Conservation (phyloP, 2,329 filamentous ascomycete genomes). For the Helotiales sp. region DNA sequence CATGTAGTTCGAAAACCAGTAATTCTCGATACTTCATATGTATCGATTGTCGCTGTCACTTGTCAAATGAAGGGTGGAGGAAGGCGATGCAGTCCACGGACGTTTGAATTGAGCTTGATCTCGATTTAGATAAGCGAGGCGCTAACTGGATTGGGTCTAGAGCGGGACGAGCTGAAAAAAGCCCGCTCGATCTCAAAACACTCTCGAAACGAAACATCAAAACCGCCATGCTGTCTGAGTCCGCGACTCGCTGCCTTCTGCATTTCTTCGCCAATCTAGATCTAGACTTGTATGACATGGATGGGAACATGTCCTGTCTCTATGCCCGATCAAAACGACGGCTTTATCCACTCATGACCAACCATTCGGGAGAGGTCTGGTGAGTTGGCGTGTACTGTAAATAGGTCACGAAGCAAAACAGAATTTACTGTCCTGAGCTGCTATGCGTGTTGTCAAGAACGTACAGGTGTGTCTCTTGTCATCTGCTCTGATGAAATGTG, state of each 20-base stretch:
- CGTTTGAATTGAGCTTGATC: slow-evolving; percentile 2
- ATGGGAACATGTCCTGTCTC: not conserved
- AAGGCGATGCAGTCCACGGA: not conserved
- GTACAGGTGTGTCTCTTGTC: not conserved
- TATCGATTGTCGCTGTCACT: slow-evolving; percentile 9
- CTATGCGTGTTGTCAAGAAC: too few relatives aligned
- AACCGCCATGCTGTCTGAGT: not conserved
- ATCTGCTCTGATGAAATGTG: not conserved
- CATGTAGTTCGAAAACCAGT: not conserved
- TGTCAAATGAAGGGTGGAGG: not conserved
- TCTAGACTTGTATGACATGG: not conserved
- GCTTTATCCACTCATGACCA: not conserved
- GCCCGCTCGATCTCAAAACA: not conserved
- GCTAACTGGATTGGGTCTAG: not conserved
- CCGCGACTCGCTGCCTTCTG: not conserved
- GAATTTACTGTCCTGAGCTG: too few relatives aligned
- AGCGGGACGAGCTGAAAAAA: not conserved
- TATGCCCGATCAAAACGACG: not conserved
- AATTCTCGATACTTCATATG: not conserved
- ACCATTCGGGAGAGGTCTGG: not conserved
- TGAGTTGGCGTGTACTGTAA: not conserved
- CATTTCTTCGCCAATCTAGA: not conserved
- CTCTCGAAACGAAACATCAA: slow-evolving; percentile 7
- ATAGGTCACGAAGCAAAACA: too few relatives aligned
- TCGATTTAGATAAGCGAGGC: slow-evolving; percentile 1